Evolutionary conservation across 768 basidiomycete species (phyloP), one percentile per base, ranked within the genome.

Genomic region (Chalciporus piperatus): DNA sequence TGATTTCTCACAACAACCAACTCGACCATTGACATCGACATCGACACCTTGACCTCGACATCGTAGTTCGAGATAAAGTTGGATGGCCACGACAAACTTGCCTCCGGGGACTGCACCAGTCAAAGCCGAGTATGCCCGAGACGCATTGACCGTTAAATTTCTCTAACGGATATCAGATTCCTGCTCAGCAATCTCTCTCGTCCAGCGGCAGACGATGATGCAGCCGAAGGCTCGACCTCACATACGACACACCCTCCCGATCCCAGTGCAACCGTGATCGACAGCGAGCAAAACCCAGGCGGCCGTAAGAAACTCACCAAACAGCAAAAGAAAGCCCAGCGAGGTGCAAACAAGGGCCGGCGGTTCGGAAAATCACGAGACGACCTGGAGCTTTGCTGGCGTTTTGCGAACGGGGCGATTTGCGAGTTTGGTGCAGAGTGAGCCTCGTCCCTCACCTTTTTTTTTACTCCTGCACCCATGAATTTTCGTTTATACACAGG

Each of bases 291-390:
- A 1, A 58, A 55, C 39, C 57, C 52, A 42, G 66, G 68, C 20
- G 60, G 67, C 2, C 56, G 64, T 39, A 76, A 75, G 56, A 77
- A 73, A 58, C 63, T 76, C 48, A 78, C 76, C 11, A 84, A 82
- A 62, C 82, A 84, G 56, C 79, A 85, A 64, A 86, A 81, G 67
- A 89, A 89, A 67, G 81, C 84, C 11, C 78, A 82, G 53, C 74
- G 81, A 28, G 94, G 94, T 2, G 83, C 85, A 52, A 97, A 96
- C 68, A 95, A 92, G 65, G 85, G 82, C 12, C 70, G 95, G 38
- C 77, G 83, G 13, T 94, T 92, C 67, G 83, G 78, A 16, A 87
- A 87, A 63, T 75, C 89, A 16, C 76, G 81, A 47, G 94, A 95
- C 61, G 87, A 89, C 40, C 70, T 92, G 3, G 85, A 92, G 30